Conservation (phyloP, 2,329 filamentous ascomycete species). For the Fusarium paranaense region DNA sequence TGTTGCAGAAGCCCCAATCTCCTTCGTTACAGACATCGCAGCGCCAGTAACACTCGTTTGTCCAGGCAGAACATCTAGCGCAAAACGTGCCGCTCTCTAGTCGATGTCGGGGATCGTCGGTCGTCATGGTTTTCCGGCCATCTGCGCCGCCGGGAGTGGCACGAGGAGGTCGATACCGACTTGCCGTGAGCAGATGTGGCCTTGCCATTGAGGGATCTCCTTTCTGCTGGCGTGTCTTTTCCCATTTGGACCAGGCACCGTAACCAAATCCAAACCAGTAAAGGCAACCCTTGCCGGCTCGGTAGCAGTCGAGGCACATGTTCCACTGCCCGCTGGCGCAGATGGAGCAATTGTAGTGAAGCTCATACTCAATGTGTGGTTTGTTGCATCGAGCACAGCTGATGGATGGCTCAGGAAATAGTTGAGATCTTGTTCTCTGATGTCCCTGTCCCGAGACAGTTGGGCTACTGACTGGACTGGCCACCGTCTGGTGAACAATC, state of each 20-base stretch:
- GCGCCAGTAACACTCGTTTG: constrained; percentile 90
- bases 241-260: constrained; percentile 76
- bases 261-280: constrained; percentile 92
- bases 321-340: constrained; percentile 81
- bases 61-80: constrained; percentile 76
- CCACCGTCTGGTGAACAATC: constrained; percentile 49
- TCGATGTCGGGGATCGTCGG: constrained; percentile 74
- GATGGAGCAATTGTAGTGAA: constrained; percentile 84
- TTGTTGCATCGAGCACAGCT: constrained; percentile 78
- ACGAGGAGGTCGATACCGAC: constrained; percentile 66
- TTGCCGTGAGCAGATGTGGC: constrained; percentile 69
- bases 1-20: constrained; percentile 94
- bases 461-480: constrained; percentile 49
- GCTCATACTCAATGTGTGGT: constrained; percentile 81
- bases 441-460: constrained; percentile 52
- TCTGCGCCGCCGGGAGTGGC: constrained; percentile 63
- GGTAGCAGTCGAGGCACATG: constrained; percentile 85
- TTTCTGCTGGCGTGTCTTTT: constrained; percentile 58
- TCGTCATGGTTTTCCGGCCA: constrained; percentile 68
- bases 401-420: constrained; percentile 78
- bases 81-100: constrained; percentile 89
- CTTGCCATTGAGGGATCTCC: constrained; percentile 55
- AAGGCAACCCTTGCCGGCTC: constrained; percentile 78
- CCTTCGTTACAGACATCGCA: constrained; percentile 90
- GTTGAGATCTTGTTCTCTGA: constrained; percentile 58